Evolutionary conservation across 495 filamentous ascomycete genomes (phyloP).

Genomic region (Hypoxylon trugodes): DNA sequence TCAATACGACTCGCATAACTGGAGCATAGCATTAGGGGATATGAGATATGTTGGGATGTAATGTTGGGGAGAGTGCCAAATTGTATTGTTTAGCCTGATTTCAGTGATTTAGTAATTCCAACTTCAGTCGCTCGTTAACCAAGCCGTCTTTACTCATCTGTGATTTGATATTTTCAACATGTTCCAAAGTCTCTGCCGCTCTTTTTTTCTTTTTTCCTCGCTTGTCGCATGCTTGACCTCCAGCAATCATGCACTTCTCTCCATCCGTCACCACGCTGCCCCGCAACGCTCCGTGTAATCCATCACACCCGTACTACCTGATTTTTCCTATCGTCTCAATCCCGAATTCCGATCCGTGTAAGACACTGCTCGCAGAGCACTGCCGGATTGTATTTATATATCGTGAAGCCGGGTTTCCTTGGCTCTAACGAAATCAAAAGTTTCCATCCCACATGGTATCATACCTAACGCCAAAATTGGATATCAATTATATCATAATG

Average conservation of each 20-base stretch:
- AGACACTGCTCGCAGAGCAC: too few species aligned
- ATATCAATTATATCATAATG: conserved; percentile 12
- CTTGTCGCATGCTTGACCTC: not conserved
- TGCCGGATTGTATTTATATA: too few species aligned
- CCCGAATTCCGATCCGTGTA: too few species aligned
- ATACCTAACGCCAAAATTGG: conserved; percentile 22
- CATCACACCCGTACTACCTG: too few species aligned
- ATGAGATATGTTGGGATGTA: conserved; percentile 44
- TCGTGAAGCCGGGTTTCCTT: not conserved
- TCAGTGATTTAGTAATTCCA: conserved; percentile 38
- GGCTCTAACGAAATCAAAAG: conserved; percentile 1
- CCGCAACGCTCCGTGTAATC: too few species aligned
- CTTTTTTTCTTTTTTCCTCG: not conserved
- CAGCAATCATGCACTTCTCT: too few species aligned
- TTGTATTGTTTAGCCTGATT: conserved; percentile 41
- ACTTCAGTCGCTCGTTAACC: conserved; percentile 45
- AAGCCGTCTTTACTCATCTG: not conserved
- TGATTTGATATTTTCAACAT: not conserved
- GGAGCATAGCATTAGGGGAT: conserved; percentile 35
- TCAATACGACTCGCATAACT: conserved; percentile 31
- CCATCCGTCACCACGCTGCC: too few species aligned
- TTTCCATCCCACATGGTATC: conserved; percentile 31
- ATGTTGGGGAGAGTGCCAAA: conserved; percentile 42
- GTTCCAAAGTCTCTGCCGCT: not conserved
- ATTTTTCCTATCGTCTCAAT: too few species aligned